A percentile compares a stretch with the other conserved stretches of the same genome.
Evolutionary conservation across 2,329 filamentous ascomycete genomes (phyloP).

Genomic region (Exophiala sp.): DNA sequence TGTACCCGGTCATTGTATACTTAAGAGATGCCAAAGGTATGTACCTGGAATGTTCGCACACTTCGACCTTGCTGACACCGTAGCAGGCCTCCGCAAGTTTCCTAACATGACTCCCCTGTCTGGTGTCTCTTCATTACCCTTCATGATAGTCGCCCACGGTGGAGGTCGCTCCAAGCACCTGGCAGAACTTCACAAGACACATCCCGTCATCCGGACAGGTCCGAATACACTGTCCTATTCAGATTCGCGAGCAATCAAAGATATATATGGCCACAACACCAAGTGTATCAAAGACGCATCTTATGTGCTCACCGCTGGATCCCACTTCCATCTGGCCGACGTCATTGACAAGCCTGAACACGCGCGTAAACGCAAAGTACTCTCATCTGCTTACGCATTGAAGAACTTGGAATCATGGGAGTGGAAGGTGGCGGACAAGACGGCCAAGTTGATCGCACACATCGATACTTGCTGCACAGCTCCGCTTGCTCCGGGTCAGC

Average conservation of each 20-base stretch:
- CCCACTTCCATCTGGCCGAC: conserved; percentile 26
- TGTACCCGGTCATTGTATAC: no score
- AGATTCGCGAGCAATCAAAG: conserved; percentile 25
- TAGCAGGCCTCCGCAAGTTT: conserved; percentile 44
- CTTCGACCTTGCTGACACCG: no score
- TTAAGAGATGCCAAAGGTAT: conserved; percentile 5
- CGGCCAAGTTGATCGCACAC: conserved; percentile 14
- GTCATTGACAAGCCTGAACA: conserved; percentile 38
- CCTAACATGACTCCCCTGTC: conserved; percentile 43
- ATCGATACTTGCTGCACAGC: conserved; percentile 35
- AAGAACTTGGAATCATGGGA: conserved; percentile 41
- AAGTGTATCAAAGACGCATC: conserved; percentile 28
- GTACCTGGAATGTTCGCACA: not conserved
- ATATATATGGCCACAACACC: conserved; percentile 40
- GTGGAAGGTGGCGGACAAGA: conserved; percentile 37
- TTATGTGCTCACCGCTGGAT: conserved; percentile 4
- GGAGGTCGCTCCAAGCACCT: conserved; percentile 31
- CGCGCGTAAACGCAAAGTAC: conserved; percentile 35
- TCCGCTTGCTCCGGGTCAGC: conserved; percentile 4
- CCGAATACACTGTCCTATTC: conserved; percentile 11
- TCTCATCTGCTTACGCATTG: conserved; percentile 36
- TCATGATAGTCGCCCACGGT: conserved; percentile 44
- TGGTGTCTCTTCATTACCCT: conserved; percentile 46
- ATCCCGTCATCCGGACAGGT: conserved; percentile 35
- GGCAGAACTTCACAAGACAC: conserved; percentile 59